A percentile compares a stretch with the other conserved stretches of the same genome.
Conservation (phyloP, 306 rosid genomes). For the Pyrus pyrifolia region DNA sequence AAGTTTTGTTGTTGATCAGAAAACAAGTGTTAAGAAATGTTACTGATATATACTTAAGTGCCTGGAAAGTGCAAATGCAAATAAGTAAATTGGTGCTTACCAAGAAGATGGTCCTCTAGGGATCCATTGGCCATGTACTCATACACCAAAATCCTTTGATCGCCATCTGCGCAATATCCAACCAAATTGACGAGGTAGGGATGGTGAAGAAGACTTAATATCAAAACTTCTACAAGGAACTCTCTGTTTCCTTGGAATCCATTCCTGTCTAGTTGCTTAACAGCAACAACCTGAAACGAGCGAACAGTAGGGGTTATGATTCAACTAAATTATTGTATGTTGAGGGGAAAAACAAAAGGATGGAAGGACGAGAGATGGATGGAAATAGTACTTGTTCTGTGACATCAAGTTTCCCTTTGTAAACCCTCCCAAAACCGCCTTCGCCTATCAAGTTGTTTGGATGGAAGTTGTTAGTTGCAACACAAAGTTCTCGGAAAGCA, state of each 20-base stretch:
- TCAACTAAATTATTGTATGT: not conserved
- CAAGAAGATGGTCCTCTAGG: slow-evolving; percentile 86
- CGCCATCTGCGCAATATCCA: slow-evolving; percentile 84
- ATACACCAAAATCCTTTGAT: slow-evolving; percentile 75
- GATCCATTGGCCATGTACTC: slow-evolving; percentile 86
- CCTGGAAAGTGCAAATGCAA: not conserved
- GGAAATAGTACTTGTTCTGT: slow-evolving; percentile 41
- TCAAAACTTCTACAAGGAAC: slow-evolving; percentile 88
- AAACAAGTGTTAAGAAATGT: not conserved
- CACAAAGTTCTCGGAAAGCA: slow-evolving; percentile 52
- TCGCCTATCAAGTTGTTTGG: slow-evolving; percentile 62
- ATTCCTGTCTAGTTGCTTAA: slow-evolving; percentile 85
- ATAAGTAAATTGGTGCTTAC: slow-evolving; percentile 21
- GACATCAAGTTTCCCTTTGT: slow-evolving; percentile 52
- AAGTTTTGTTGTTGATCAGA: not conserved
- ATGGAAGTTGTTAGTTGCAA: slow-evolving; percentile 68
- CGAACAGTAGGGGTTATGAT: slow-evolving; percentile 5
- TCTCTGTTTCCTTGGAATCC: slow-evolving; percentile 94
- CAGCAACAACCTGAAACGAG: slow-evolving; percentile 60
- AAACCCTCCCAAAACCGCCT: slow-evolving; percentile 93
- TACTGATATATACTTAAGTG: not conserved
- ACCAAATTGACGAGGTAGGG: slow-evolving; percentile 78
- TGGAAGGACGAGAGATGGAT: not conserved
- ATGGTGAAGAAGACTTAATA: slow-evolving; percentile 77
- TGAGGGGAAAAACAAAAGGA: not conserved